phyloP scores from a whole-genome alignment of 2,329 filamentous ascomycete species.

The Geosmithia flava region DNA sequence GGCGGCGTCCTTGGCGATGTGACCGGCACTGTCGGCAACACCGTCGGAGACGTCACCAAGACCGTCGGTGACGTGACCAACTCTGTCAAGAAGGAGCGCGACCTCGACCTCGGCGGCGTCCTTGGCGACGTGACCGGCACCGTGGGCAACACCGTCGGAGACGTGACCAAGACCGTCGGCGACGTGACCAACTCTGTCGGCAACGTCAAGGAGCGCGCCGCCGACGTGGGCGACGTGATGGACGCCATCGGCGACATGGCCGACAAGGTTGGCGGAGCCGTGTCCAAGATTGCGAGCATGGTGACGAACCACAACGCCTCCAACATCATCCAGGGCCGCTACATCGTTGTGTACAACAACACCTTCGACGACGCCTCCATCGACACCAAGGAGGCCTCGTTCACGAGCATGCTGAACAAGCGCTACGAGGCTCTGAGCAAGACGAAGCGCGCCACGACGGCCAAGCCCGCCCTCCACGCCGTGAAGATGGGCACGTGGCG shows the following conservation, averaged over 20 bases:
- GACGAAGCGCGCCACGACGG: constrained; percentile 30
- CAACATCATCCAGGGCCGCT: constrained; percentile 41
- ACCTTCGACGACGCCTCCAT: constrained; percentile 35
- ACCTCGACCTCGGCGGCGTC: too few relatives aligned
- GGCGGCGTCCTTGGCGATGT: too few relatives aligned
- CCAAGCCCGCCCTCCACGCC: constrained; percentile 24
- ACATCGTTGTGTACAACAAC: constrained; percentile 54
- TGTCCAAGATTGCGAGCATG: constrained; percentile 9
- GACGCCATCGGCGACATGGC: background rate
- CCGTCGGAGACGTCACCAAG: background rate
- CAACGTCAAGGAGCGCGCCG: too few relatives aligned
- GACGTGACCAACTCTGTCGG: too few relatives aligned
- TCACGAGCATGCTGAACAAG: constrained; percentile 38
- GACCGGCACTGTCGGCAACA: background rate
- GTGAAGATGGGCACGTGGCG: constrained; percentile 38
- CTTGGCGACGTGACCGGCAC: background rate
- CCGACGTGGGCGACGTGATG: constrained; percentile 1
- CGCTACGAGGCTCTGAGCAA: constrained; percentile 30
- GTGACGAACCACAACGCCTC: constrained; percentile 34
- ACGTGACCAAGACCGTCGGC: background rate
- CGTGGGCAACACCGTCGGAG: background rate
- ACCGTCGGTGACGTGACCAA: too few relatives aligned
- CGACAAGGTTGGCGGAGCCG: constrained; percentile 4
- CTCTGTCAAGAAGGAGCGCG: too few relatives aligned
- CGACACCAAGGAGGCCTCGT: constrained; percentile 32